phyloP scores from a whole-genome alignment of 225 moss, liverwort and hornwort genomes.

The Rhytidiadelphus loreus region DNA sequence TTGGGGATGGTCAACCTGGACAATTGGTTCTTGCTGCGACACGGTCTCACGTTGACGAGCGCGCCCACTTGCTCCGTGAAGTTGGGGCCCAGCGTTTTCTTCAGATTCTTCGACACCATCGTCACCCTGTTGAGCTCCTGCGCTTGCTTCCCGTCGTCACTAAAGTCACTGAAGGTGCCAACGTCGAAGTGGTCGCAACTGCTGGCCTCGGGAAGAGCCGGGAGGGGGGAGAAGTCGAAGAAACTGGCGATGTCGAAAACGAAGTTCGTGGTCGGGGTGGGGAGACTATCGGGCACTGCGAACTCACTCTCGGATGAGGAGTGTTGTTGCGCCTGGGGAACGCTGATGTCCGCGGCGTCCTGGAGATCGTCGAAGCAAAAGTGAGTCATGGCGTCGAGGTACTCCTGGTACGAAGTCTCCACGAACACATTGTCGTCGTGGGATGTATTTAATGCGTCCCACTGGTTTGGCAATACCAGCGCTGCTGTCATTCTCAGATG shows the following conservation, averaged over 20 bases:
- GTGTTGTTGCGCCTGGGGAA: too few relatives aligned
- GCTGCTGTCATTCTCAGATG: conserved; percentile 17
- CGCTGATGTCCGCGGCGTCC: neutral
- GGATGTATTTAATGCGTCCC: neutral
- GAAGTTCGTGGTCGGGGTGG: neutral
- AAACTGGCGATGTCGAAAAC: neutral
- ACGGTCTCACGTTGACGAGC: neutral
- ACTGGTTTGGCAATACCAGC: neutral
- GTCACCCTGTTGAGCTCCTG: neutral
- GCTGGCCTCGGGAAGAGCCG: neutral
- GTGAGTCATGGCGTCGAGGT: neutral
- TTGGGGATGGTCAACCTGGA: neutral
- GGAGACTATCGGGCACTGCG: conserved; percentile 17
- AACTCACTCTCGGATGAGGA: neutral
- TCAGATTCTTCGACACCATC: conserved; percentile 1
- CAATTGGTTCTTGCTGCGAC: conserved; percentile 4
- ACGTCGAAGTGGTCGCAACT: neutral
- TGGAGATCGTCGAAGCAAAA: neutral
- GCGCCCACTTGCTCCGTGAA: neutral
- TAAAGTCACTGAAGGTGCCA: neutral
- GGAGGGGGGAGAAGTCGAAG: neutral
- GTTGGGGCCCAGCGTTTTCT: conserved; percentile 1
- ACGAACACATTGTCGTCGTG: neutral
- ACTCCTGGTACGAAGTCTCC: neutral
- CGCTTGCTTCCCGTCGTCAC: neutral